phyloP scores from a whole-genome alignment of 108 stramenopile species.

The Parietichytrium sp. region DNA sequence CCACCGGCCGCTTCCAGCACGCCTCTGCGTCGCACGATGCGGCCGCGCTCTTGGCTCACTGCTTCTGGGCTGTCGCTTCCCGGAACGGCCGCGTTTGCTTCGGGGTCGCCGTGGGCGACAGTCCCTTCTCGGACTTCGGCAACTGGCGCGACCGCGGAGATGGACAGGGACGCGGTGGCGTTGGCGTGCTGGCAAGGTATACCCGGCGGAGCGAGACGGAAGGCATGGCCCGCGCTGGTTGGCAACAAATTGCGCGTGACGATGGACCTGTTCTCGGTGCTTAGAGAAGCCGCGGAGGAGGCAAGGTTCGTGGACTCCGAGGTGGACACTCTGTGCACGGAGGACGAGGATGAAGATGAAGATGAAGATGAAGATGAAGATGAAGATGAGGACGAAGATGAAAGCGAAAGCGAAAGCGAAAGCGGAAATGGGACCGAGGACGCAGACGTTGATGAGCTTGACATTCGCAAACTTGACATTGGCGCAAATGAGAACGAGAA shows the following conservation, averaged over 20 bases:
- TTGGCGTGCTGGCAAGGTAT: constrained; percentile 16
- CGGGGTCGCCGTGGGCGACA: too few relatives aligned
- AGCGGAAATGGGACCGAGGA: not conserved
- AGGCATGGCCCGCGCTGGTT: constrained; percentile 16
- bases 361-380: not conserved
- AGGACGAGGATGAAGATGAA: constrained; percentile 14
- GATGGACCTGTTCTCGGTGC: not conserved
- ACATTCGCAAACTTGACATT: not conserved
- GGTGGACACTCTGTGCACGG: not conserved
- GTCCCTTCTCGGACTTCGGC: too few relatives aligned
- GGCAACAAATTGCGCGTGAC: constrained; percentile 19
- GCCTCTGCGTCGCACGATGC: too few relatives aligned
- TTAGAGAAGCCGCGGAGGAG: not conserved
- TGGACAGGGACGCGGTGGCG: too few relatives aligned
- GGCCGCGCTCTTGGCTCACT: too few relatives aligned
- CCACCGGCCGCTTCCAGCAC: too few relatives aligned
- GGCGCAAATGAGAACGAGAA: not conserved
- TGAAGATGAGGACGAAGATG: not conserved
- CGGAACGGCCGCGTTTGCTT: too few relatives aligned
- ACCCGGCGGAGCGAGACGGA: not conserved
- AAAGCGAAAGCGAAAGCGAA: not conserved
- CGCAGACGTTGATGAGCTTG: not conserved
- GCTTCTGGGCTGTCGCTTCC: too few relatives aligned
- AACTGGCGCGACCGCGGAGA: too few relatives aligned
- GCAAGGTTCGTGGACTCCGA: not conserved